Evolutionary conservation across 2,329 filamentous ascomycete species (phyloP).

Genomic region (Penicillium palitans): DNA sequence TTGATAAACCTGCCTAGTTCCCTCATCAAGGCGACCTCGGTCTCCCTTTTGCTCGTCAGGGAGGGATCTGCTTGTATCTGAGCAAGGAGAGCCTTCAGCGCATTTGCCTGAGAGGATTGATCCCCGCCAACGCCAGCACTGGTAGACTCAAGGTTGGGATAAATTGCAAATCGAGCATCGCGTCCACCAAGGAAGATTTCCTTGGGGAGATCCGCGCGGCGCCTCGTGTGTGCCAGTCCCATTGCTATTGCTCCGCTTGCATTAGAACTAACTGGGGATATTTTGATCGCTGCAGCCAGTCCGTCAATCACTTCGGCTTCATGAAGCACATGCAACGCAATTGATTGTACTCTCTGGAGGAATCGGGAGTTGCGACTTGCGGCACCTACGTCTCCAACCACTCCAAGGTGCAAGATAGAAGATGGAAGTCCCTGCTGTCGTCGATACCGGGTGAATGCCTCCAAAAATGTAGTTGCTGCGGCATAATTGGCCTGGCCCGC

Average conservation of each 20-base stretch:
- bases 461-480: constrained; percentile 36
- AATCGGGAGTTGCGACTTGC: constrained; percentile 18
- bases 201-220: background rate
- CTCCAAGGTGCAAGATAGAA: constrained; percentile 27
- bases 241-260: background rate
- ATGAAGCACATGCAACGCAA: constrained; percentile 1
- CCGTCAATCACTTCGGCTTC: constrained; percentile 5
- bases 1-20: constrained; percentile 6
- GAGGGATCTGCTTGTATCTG: constrained; percentile 2
- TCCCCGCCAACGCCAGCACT: background rate
- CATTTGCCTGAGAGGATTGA: constrained; percentile 1
- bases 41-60: background rate
- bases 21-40: background rate
- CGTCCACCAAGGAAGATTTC: background rate
- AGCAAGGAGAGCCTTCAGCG: background rate
- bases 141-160: constrained; percentile 2
- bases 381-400: constrained; percentile 31
- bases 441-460: constrained; percentile 31
- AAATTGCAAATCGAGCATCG: constrained; percentile 5
- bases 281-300: constrained; percentile 1
- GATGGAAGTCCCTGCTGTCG: constrained; percentile 22
- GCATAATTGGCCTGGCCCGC: constrained; percentile 45
- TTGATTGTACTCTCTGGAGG: constrained; percentile 11
- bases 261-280: background rate
- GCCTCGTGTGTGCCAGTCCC: background rate